Conservation (phyloP, 805 yeast species). For the Cyberlindnera saturnus region DNA sequence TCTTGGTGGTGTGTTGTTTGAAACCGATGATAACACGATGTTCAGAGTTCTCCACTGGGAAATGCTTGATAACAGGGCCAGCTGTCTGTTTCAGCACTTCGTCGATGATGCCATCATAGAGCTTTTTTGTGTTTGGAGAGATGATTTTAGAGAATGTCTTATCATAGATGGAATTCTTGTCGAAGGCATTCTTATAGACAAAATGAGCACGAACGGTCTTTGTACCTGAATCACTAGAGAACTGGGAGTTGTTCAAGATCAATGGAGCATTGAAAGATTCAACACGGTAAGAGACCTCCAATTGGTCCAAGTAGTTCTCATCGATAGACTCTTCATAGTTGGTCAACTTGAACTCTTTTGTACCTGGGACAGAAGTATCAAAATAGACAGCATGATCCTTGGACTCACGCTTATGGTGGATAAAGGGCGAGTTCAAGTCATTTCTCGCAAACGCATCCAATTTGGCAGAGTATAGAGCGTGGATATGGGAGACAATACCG, state of each 20-base stretch:
- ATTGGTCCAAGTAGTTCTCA: slow-evolving; percentile 65
- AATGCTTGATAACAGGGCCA: slow-evolving; percentile 91
- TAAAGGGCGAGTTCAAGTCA: slow-evolving; percentile 47
- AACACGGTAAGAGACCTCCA: slow-evolving; percentile 50
- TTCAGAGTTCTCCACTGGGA: slow-evolving; percentile 75
- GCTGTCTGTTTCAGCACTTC: slow-evolving; percentile 60
- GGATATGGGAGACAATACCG: slow-evolving; percentile 77
- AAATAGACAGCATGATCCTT: slow-evolving; percentile 89
- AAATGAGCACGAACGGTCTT: slow-evolving; percentile 68
- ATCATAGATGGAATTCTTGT: slow-evolving; percentile 59
- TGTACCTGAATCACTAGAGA: slow-evolving; percentile 19
- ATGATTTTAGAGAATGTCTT: slow-evolving; percentile 70
- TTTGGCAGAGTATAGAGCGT: slow-evolving; percentile 87
- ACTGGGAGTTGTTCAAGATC: slow-evolving; percentile 29
- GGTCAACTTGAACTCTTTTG: slow-evolving; percentile 34
- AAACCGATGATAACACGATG: slow-evolving; percentile 85
- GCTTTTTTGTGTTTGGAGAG: slow-evolving; percentile 67
- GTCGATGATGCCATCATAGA: slow-evolving; percentile 67
- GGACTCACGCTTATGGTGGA: slow-evolving; percentile 73
- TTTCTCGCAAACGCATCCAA: slow-evolving; percentile 77
- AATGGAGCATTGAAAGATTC: slow-evolving; percentile 74
- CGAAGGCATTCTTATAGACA: slow-evolving; percentile 68
- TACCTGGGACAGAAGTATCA: slow-evolving; percentile 59
- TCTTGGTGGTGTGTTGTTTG: slow-evolving; percentile 76
- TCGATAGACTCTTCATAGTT: slow-evolving; percentile 75